A percentile compares a stretch with the other conserved stretches of the same genome.
These are phyloP conservation scores for Penicillium capsulatum DNA, from an alignment of 2,329 filamentous ascomycete genomes.

Conservation along the genomic window DNA sequence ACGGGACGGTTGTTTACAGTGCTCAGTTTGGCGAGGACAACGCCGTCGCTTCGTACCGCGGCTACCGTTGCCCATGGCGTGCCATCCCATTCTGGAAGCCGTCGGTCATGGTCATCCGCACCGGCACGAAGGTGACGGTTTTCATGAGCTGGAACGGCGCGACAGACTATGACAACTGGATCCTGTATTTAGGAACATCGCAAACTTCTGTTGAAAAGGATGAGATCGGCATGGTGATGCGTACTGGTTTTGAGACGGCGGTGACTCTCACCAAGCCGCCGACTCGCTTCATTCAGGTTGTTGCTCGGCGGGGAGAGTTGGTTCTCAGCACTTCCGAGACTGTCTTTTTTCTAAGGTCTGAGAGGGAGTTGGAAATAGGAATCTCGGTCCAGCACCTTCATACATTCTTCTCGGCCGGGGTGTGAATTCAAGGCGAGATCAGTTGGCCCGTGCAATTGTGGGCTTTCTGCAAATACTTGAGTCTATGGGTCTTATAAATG, in stretches of 20 bases:
- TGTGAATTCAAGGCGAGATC: no score
- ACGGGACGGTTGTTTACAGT: conserved; percentile 27
- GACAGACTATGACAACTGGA: conserved; percentile 33
- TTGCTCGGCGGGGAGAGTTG: conserved; percentile 27
- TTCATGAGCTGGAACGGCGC: conserved; percentile 42
- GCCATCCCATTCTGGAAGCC: conserved; percentile 21
- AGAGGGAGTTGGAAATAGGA: no score
- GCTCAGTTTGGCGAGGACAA: conserved; percentile 26
- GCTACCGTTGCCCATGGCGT: conserved; percentile 19
- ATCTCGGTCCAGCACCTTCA: no score
- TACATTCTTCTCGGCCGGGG: no score
- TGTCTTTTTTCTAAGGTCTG: not conserved
- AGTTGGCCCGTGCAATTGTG: no score
- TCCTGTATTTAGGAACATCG: conserved; percentile 26
- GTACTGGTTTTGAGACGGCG: conserved; percentile 30
- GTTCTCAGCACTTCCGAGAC: conserved; percentile 13
- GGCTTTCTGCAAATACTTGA: no score
- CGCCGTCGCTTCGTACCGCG: conserved; percentile 31
- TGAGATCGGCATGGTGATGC: conserved; percentile 20
- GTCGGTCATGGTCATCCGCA: conserved; percentile 8
- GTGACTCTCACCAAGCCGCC: conserved; percentile 14
- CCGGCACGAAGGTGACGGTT: conserved; percentile 10
- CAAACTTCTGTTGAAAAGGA: conserved; percentile 14
- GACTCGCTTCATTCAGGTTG: conserved; percentile 26
- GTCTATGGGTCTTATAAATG: no score